phyloP scores from a whole-genome alignment of 1,284 basidiomycete species.

The Apiotrichum porosum region DNA sequence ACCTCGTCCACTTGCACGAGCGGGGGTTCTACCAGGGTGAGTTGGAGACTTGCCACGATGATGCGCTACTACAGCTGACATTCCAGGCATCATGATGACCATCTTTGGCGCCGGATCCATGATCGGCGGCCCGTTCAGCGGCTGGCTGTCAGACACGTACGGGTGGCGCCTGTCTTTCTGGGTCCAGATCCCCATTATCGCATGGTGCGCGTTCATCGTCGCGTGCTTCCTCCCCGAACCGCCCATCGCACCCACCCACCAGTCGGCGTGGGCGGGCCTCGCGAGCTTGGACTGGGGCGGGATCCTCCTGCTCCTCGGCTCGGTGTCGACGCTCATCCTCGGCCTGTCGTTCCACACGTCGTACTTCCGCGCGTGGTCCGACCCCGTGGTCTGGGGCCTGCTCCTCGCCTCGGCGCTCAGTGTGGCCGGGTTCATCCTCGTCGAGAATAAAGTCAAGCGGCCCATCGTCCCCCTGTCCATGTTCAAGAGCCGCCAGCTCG shows the following conservation, averaged over 20 bases:
- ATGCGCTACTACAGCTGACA: no score
- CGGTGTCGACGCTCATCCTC: slow-evolving; percentile 68
- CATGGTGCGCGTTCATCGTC: slow-evolving; percentile 33
- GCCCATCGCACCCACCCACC: slow-evolving; percentile 35
- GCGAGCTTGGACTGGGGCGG: slow-evolving; percentile 41
- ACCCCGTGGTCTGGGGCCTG: slow-evolving; percentile 64
- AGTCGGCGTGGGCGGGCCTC: slow-evolving; percentile 28
- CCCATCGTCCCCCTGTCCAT: slow-evolving; percentile 77
- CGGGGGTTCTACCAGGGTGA: slow-evolving; percentile 48
- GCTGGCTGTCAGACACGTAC: slow-evolving; percentile 40
- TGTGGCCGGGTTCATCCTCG: slow-evolving; percentile 58
- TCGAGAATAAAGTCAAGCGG: slow-evolving; percentile 67
- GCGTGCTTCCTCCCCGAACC: slow-evolving; percentile 35
- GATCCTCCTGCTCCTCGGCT: slow-evolving; percentile 57
- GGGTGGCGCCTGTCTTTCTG: slow-evolving; percentile 45
- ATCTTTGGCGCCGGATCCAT: slow-evolving; percentile 44
- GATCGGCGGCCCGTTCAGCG: slow-evolving; percentile 44
- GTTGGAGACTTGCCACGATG: no score
- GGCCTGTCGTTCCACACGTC: slow-evolving; percentile 75
- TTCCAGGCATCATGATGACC: slow-evolving; percentile 45
- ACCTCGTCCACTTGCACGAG: slow-evolving; percentile 45
- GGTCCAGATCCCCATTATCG: slow-evolving; percentile 36
- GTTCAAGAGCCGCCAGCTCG: slow-evolving; percentile 65
- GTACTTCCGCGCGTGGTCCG: slow-evolving; percentile 71
- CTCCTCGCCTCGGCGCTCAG: slow-evolving; percentile 57